Conservation (phyloP, 106 monocot genomes). For the Dactylorhiza incarnata region DNA sequence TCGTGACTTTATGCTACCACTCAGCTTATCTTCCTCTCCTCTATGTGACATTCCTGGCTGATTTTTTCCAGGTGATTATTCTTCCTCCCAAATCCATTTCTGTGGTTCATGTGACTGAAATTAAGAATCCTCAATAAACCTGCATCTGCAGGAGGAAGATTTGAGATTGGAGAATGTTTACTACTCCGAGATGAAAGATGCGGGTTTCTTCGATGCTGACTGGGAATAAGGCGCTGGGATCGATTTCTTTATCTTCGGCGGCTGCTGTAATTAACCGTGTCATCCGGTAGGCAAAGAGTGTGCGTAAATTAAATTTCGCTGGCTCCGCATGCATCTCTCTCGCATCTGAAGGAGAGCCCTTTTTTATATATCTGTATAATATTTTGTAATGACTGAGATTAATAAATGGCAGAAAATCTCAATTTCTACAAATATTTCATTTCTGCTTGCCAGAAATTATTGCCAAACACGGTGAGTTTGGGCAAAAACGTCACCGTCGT, state of each 20-base stretch:
- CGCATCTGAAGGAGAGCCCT: not conserved
- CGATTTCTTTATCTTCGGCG: not conserved
- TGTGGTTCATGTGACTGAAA: not conserved
- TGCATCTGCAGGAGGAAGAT: conserved; percentile 70
- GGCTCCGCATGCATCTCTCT: not conserved
- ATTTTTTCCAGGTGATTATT: conserved; percentile 77
- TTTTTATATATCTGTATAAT: not conserved
- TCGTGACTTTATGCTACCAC: conserved; percentile 75
- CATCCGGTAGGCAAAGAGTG: not conserved
- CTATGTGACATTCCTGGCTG: conserved; percentile 80
- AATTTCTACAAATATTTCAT: not conserved
- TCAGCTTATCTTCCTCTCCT: conserved; percentile 85
- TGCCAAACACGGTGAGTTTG: not conserved
- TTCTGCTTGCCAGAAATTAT: not conserved
- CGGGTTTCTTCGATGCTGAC: conserved; percentile 93
- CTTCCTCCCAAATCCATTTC: not conserved
- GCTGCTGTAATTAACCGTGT: not conserved
- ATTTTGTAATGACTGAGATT: not conserved
- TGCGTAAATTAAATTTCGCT: not conserved
- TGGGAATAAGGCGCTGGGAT: conserved; percentile 50
- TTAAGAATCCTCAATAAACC: not conserved
- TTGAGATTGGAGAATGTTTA: conserved; percentile 82
- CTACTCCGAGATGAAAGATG: conserved; percentile 98
- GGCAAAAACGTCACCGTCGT: no score
- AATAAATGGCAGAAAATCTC: not conserved